phyloP scores from a whole-genome alignment of 2,329 filamentous ascomycete genomes.

The Beauveria scarabaeidicola region DNA sequence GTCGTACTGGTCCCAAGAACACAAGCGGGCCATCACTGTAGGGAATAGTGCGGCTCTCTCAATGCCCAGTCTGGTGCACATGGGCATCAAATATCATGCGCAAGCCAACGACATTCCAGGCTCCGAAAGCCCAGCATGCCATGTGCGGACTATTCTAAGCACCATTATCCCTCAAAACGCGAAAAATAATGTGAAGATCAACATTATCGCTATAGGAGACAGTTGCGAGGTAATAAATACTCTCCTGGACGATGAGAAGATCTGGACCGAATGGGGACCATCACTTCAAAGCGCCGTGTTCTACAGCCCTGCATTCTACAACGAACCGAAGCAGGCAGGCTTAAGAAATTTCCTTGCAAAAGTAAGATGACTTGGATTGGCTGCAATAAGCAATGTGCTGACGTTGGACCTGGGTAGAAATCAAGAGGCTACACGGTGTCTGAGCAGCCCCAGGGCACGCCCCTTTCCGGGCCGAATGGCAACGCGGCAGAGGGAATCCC shows the following conservation, averaged over 20 bases:
- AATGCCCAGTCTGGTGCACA: slow-evolving; percentile 54
- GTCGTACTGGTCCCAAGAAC: slow-evolving; percentile 64
- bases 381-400: slow-evolving; percentile 17
- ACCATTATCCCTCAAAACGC: slow-evolving; percentile 46
- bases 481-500: slow-evolving; percentile 35
- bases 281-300: slow-evolving; percentile 41
- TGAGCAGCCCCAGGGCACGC: slow-evolving; percentile 39
- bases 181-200: slow-evolving; percentile 44
- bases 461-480: slow-evolving; percentile 44
- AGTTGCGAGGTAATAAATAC: slow-evolving; percentile 49
- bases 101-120: slow-evolving; percentile 53
- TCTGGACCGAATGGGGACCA: slow-evolving; percentile 37
- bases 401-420: slow-evolving; percentile 31
- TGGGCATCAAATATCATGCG: slow-evolving; percentile 41
- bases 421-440: slow-evolving; percentile 54
- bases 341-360: slow-evolving; percentile 44
- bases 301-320: slow-evolving; percentile 39
- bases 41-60: slow-evolving; percentile 50
- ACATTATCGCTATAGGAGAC: slow-evolving; percentile 64
- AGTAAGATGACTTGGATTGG: slow-evolving; percentile 27
- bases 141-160: slow-evolving; percentile 61
- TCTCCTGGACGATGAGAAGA: slow-evolving; percentile 49
- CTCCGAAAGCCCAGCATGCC: slow-evolving; percentile 48
- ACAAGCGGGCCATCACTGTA: slow-evolving; percentile 50
- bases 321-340: slow-evolving; percentile 18